Percentiles rank a stretch among this genome's conserved stretches.
Evolutionary conservation across 805 yeast species (phyloP).

Genomic region (Lipomyces lipofer): DNA sequence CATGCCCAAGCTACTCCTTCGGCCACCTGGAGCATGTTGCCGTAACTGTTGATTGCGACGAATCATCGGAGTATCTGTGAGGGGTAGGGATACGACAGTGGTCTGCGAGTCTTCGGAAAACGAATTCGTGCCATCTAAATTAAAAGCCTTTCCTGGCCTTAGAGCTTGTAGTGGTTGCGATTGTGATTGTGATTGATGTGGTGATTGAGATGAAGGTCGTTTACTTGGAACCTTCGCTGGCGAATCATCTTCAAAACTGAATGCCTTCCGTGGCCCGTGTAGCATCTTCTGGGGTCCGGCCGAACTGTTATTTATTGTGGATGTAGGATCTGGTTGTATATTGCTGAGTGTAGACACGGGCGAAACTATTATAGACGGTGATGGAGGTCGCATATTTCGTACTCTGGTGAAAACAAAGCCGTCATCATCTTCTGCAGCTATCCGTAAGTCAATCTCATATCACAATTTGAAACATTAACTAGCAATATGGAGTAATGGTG

Average conservation of each 20-base stretch:
- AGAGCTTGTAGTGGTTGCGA: background rate
- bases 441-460: too few species aligned
- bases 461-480: background rate
- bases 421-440: slow-evolving; percentile 40
- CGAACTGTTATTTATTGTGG: background rate
- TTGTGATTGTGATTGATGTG: background rate
- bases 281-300: too few species aligned
- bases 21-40: slow-evolving; percentile 31
- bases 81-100: slow-evolving; percentile 38
- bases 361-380: background rate
- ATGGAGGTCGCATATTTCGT: slow-evolving; percentile 19
- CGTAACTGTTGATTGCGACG: slow-evolving; percentile 42
- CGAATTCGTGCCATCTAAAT: background rate
- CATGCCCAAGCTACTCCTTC: slow-evolving; percentile 38
- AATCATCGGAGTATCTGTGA: slow-evolving; percentile 45
- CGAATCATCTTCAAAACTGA: slow-evolving; percentile 7
- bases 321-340: background rate
- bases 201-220: background rate
- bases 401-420: slow-evolving; percentile 40
- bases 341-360: background rate
- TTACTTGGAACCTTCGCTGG: background rate
- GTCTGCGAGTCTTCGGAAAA: slow-evolving; percentile 13
- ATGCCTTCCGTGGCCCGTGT: background rate
- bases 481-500: background rate
- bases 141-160: background rate